These are phyloP conservation scores for Heimioporus retisporus DNA, from an alignment of 1,284 basidiomycete species.

Conservation along the genomic window DNA sequence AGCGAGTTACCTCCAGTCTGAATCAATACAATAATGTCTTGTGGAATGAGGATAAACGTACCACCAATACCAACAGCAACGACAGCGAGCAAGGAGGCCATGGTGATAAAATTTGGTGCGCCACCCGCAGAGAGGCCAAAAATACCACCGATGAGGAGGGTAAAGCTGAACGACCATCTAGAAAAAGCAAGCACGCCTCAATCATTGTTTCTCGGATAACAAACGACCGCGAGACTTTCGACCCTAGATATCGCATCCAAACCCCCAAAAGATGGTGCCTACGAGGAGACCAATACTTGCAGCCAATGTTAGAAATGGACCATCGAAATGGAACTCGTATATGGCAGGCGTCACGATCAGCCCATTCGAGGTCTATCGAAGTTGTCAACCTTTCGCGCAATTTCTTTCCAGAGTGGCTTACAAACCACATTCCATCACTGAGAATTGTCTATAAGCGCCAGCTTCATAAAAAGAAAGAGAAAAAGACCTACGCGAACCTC, in stretches of 20 bases:
- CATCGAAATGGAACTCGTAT: conserved; percentile 65
- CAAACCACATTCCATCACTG: conserved; percentile 61
- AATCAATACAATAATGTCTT: conserved; percentile 4
- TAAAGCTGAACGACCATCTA: conserved; percentile 72
- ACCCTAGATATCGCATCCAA: conserved; percentile 76
- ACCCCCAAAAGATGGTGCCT: conserved; percentile 73
- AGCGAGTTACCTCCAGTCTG: conserved; percentile 61
- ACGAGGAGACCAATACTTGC: conserved; percentile 71
- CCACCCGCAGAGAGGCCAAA: conserved; percentile 63
- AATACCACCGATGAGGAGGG: conserved; percentile 66
- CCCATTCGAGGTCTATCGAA: conserved; percentile 57
- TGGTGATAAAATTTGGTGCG: conserved; percentile 54
- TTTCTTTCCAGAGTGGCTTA: conserved; percentile 34
- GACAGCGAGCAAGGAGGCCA: conserved; percentile 57
- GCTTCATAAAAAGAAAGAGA: conserved; percentile 33
- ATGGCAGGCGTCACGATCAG: conserved; percentile 67
- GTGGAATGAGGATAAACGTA: conserved; percentile 18
- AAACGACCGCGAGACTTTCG: conserved; percentile 49
- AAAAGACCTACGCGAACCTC: conserved; percentile 66
- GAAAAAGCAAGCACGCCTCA: neutral
- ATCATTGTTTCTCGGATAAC: neutral
- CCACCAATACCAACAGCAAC: conserved; percentile 61
- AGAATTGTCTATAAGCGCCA: neutral
- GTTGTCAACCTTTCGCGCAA: neutral
- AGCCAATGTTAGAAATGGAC: conserved; percentile 67